Evolutionary conservation across 768 basidiomycete genomes (phyloP), one percentile per base, ranked within the genome.

Genomic region (Mycena rebaudengoi): DNA sequence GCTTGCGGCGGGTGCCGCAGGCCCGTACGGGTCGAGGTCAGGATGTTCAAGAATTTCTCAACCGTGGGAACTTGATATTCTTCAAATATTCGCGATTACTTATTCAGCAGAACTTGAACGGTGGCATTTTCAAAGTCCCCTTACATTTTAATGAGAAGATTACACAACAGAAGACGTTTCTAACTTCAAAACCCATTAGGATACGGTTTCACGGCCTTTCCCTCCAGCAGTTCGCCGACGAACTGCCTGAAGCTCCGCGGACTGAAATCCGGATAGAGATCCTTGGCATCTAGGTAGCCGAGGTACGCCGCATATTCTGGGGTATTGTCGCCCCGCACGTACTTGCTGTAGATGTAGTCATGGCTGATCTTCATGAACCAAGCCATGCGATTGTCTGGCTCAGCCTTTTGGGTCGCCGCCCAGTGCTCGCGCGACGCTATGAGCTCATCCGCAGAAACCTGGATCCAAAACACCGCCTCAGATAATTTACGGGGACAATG

Each of bases 11-110:
- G 23, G 79, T 78, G 65, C 75, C 2, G 91, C 86, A 11, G 92
- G 94, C 6, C 91, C 89, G 69, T 94, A 94, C 12, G 93, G 92
- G 71, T 96, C 94, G 35, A 89, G 81, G 64, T 95, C 93, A n/a
- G n/a, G n/a, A n/a, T n/a, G n/a, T n/a, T n/a, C n/a, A n/a, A n/a
- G n/a, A n/a, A n/a, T n/a, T n/a, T n/a, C n/a, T n/a, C n/a, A n/a
- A n/a, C n/a, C n/a, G n/a, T n/a, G n/a, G n/a, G n/a, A n/a, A n/a
- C n/a, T n/a, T n/a, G n/a, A n/a, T n/a, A n/a, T n/a, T n/a, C n/a
- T n/a, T n/a, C n/a, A n/a, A n/a, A n/a, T n/a, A n/a, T n/a, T n/a
- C n/a, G n/a, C n/a, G n/a, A n/a, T n/a, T n/a, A n/a, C n/a, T n/a
- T n/a, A n/a, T n/a, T n/a, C n/a, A n/a, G n/a, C n/a, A n/a, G n/a